Evolutionary conservation across 306 rosid species (phyloP), one percentile per base, ranked within the genome.

Genomic region (Prunus padus): DNA sequence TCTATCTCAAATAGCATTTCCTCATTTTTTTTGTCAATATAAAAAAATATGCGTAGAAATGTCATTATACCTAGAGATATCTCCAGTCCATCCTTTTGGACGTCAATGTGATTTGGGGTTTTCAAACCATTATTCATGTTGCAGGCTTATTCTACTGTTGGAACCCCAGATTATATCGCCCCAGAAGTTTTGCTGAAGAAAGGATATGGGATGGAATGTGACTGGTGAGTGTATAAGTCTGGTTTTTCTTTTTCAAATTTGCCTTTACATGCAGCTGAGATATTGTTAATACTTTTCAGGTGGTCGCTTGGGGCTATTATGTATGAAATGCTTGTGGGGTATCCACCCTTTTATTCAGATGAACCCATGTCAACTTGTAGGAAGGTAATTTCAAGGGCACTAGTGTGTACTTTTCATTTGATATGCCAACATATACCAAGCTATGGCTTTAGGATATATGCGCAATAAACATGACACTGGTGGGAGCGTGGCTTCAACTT

Each of bases 121-220:
- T 67, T 31, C 46, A 46, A 77, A 74, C 72, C 25, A 47, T 74
- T 68, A 52, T 62, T 68, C 72, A 71, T 64, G 55, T 79, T 72
- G 87, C 85, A 96, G 99, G 99, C 99, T 64, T 96, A 92, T 84
- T 96, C 99, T 40, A 96, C 97, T 1, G 99, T 96, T 77, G 99
- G 99, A 83, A 96, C 98, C 52, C 98, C 99, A 25, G 99, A 96
- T 79, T 96, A 92, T 77, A 96, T 96, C 83, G 99, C 99, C 79
- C 99, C 99, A 3, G 99, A 96, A 83, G 98, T 96, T 83, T 79
- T 96, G 80, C 85, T 96, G 86, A 96, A 96, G 91, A 92, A 96
- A 81, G 99, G 99, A 88, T 96, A 96, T 87, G 99, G 99, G 62
- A 89, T 96, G 99, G 99, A 96, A 79, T 96, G 99, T 84, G 99